phyloP scores from a whole-genome alignment of 1,139 yeast genomes.

The Diutina mesorugosa region DNA sequence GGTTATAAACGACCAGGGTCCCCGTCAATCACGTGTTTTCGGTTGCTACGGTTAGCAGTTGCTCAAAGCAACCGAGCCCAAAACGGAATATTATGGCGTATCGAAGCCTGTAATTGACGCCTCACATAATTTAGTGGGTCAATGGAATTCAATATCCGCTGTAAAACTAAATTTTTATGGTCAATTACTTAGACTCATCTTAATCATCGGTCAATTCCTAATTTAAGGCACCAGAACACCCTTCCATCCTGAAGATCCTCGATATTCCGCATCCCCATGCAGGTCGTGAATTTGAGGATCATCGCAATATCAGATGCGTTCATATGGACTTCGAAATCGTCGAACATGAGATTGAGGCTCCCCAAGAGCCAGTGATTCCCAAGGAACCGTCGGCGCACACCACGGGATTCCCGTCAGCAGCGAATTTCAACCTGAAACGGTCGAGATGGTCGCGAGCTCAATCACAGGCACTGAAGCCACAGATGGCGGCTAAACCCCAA shows the following conservation, averaged over 20 bases:
- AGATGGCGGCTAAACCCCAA: background rate
- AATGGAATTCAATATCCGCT: background rate
- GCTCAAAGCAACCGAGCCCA: background rate
- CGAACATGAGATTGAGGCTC: slow-evolving; percentile 41
- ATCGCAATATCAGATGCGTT: background rate
- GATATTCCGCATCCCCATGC: background rate
- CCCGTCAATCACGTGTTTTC: background rate
- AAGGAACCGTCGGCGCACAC: slow-evolving; percentile 7
- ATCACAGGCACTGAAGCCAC: slow-evolving; percentile 4
- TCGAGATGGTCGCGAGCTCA: slow-evolving; percentile 12
- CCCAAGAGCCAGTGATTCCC: slow-evolving; percentile 21
- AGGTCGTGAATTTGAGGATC: background rate
- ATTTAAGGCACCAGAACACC: background rate
- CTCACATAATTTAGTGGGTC: background rate
- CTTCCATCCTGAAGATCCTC: background rate
- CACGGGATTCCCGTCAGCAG: slow-evolving; percentile 30
- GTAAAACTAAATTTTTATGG: background rate
- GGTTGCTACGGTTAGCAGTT: background rate
- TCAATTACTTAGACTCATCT: background rate
- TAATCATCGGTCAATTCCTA: background rate
- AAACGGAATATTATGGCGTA: background rate
- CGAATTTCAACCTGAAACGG: slow-evolving; percentile 10
- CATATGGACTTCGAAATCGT: slow-evolving; percentile 65
- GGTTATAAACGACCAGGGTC: background rate
- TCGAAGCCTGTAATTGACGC: background rate